Base-by-base conservation (phyloP, 2,329 filamentous ascomycete species). In the Aureobasidium leucospermi region DNA sequence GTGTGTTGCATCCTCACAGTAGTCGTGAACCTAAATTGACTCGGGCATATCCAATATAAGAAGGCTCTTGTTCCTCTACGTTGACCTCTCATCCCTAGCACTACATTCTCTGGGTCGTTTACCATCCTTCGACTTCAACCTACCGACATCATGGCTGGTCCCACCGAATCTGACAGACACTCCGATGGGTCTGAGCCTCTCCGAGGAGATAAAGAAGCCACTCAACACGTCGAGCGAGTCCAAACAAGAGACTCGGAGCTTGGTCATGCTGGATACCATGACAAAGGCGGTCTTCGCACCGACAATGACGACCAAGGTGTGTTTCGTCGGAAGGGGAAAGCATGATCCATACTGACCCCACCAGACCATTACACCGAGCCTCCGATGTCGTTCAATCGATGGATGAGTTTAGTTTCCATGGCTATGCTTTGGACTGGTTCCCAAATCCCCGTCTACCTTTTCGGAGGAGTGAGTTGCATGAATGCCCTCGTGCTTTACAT, bases 381-480 rank as follows among this genome's bases (percentile, higher is more conserved):
- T 2, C 61, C 60, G 67, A 77, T 82, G 77, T 76, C 74, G n/a
- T 75, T 78, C 62, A 71, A 68, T 32, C 74, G 79, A 3, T 76
- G 81, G 64, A 80, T 83, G 79, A 78, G 76, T 57, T 73, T 85
- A 48, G 65, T 79, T 13, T 81, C 81, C 61, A 83, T 84, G 79
- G 79, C 80, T 5, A 82, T 85, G 59, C 71, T 85, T 23, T 85
- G 82, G 82, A 82, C 81, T 51, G 81, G 81, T 32, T 81, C 78
- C 58, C 82, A 85, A 64, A 84, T 85, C 48, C 82, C 82, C 1
- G 74, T 85, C 10, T 77, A 75, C 52, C 65, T 75, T 29, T 75
- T 73, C 45, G 74, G 74, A 48, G 69, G 67, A 28, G 68, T 72
- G 6, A 28, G 57, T 48, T 28, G 7, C n/a, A 61, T 65, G 11